Conservation (phyloP, 345 rosid genomes). For the Cardiospermum halicacabum region DNA sequence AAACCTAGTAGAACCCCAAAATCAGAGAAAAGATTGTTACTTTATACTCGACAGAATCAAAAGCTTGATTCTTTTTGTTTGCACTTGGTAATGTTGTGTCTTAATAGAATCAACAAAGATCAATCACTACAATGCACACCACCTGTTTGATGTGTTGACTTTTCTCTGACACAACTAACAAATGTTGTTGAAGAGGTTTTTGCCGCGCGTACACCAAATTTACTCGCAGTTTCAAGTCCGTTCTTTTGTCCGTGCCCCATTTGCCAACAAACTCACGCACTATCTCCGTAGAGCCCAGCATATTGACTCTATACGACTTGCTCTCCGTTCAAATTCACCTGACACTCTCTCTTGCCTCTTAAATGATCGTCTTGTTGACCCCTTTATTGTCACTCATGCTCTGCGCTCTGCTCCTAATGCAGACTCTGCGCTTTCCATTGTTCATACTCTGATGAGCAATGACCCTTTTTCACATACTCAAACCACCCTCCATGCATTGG, state of each 20-base stretch:
- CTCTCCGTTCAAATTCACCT: slow-evolving; percentile 53
- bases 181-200: slow-evolving; percentile 37
- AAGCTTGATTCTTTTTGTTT: too few species aligned
- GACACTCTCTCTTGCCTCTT: slow-evolving; percentile 29
- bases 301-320: slow-evolving; percentile 66
- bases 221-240: slow-evolving; percentile 35
- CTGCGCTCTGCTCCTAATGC: slow-evolving; percentile 72
- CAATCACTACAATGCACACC: not conserved
- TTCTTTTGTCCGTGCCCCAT: slow-evolving; percentile 57
- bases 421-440: slow-evolving; percentile 51
- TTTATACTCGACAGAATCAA: too few species aligned
- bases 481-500: slow-evolving; percentile 53
- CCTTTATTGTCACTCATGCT: slow-evolving; percentile 62
- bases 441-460: slow-evolving; percentile 34
- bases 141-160: slow-evolving; percentile 31
- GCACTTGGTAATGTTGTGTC: too few species aligned
- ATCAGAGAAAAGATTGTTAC: too few species aligned
- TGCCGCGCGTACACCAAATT: slow-evolving; percentile 15
- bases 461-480: slow-evolving; percentile 41
- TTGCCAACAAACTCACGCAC: slow-evolving; percentile 65
- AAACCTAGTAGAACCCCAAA: too few species aligned
- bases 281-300: slow-evolving; percentile 68
- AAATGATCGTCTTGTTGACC: slow-evolving; percentile 61
- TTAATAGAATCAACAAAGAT: too few species aligned
- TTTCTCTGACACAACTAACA: too few species aligned